Conservation (phyloP, 2,329 filamentous ascomycete species). For the Paraphaeosphaeria minitans region DNA sequence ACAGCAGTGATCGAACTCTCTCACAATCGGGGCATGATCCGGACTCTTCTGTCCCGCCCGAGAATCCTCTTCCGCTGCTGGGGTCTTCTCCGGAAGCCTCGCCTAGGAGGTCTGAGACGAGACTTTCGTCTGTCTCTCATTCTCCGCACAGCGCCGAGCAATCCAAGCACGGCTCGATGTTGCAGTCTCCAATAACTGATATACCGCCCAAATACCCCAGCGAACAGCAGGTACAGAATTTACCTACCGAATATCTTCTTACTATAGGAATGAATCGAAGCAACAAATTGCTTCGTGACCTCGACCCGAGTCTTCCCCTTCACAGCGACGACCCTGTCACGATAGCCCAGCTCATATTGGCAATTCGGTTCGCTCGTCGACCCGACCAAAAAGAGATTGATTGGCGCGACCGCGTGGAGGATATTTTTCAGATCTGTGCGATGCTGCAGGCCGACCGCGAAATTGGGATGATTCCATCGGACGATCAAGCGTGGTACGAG, state of each 20-base stretch:
- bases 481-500: too few species aligned
- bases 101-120: neutral
- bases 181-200: neutral
- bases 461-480: too few species aligned
- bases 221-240: neutral
- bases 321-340: neutral
- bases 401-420: neutral
- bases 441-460: neutral
- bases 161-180: neutral
- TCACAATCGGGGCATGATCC: neutral
- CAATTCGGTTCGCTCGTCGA: neutral
- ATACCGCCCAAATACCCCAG: neutral
- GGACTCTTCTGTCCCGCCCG: neutral
- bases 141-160: neutral
- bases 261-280: too few species aligned
- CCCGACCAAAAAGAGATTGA: neutral
- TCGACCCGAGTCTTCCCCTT: neutral
- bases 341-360: neutral
- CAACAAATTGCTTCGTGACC: neutral
- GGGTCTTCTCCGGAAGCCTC: neutral
- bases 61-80: neutral
- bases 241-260: too few species aligned
- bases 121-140: neutral
- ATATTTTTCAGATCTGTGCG: neutral
- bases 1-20: neutral